Percentiles rank a stretch among this genome's conserved stretches.
Conservation (phyloP, 768 basidiomycete species). For the Naganishia friedmannii region DNA sequence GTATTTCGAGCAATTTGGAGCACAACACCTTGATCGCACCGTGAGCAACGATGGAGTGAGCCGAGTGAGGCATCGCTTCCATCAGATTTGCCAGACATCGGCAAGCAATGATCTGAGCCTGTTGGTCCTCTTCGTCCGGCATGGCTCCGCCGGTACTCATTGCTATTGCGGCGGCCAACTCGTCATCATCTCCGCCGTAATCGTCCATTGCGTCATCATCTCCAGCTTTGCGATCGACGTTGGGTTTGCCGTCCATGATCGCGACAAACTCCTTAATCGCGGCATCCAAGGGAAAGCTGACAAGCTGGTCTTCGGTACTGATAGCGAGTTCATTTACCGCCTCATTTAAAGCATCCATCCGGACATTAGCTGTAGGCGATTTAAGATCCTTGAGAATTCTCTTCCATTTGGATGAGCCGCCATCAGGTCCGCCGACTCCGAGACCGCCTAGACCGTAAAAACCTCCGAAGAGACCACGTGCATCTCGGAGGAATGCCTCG, state of each 20-base stretch:
- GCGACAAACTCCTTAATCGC: conserved; percentile 88
- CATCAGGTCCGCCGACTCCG: conserved; percentile 65
- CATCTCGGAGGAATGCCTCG: conserved; percentile 50
- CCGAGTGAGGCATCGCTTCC: conserved; percentile 96
- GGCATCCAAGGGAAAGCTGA: conserved; percentile 88
- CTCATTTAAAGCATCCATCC: conserved; percentile 86
- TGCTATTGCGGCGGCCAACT: conserved; percentile 62
- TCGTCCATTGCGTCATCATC: conserved; percentile 37
- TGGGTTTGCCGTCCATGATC: conserved; percentile 65
- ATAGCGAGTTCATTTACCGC: conserved; percentile 91
- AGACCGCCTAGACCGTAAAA: conserved; percentile 59
- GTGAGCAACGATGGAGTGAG: conserved; percentile 95
- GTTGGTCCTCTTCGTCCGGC: conserved; percentile 68
- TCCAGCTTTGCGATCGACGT: conserved; percentile 38
- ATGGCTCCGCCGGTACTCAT: conserved; percentile 59
- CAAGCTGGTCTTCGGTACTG: conserved; percentile 93
- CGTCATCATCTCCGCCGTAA: conserved; percentile 62
- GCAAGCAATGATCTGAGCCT: conserved; percentile 93
- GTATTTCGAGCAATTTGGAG: conserved; percentile 94
- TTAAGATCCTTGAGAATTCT: conserved; percentile 56
- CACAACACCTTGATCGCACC: conserved; percentile 98
- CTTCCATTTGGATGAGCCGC: conserved; percentile 59
- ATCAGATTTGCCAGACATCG: conserved; percentile 95
- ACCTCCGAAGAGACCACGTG: conserved; percentile 74
- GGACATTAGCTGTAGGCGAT: conserved; percentile 62